Evolutionary conservation across 2,329 filamentous ascomycete genomes (phyloP).

Genomic region (Magnaporthiopsis rhizophila): DNA sequence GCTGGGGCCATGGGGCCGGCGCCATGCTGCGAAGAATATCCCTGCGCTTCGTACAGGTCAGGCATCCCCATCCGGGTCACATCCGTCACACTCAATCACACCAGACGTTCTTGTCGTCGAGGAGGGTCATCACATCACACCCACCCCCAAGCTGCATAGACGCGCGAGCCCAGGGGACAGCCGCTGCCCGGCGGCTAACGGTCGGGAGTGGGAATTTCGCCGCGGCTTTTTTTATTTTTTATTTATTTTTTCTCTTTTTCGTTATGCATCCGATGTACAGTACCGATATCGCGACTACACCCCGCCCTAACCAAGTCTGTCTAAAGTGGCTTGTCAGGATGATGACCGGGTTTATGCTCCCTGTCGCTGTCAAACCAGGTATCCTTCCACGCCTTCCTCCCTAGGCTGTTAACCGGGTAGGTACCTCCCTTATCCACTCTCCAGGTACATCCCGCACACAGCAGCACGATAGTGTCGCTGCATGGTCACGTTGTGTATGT

Average conservation of each 20-base stretch:
- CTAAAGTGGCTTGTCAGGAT: not conserved
- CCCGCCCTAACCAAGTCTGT: not conserved
- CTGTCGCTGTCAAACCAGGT: too few relatives aligned
- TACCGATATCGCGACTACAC: not conserved
- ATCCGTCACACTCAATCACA: not conserved
- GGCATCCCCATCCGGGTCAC: not conserved
- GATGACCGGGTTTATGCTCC: too few relatives aligned
- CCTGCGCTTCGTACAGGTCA: not conserved
- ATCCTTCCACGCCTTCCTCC: too few relatives aligned
- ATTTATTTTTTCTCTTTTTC: not conserved
- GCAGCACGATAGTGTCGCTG: too few relatives aligned
- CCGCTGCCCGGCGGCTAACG: not conserved
- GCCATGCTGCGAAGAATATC: not conserved
- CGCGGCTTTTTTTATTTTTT: not conserved
- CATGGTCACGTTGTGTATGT: too few relatives aligned
- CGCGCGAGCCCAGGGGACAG: not conserved
- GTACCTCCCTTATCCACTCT: not conserved
- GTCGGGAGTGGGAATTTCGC: not conserved
- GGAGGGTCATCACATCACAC: not conserved
- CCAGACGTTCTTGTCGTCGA: too few relatives aligned
- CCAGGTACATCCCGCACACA: not conserved
- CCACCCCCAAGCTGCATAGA: not conserved
- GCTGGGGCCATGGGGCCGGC: not conserved
- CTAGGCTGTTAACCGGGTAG: too few relatives aligned
- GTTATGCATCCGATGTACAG: not conserved